Evolutionary conservation across 441 rosid genomes (phyloP), one percentile per base, ranked within the genome.

Genomic region (Gossypium gossypioides): DNA sequence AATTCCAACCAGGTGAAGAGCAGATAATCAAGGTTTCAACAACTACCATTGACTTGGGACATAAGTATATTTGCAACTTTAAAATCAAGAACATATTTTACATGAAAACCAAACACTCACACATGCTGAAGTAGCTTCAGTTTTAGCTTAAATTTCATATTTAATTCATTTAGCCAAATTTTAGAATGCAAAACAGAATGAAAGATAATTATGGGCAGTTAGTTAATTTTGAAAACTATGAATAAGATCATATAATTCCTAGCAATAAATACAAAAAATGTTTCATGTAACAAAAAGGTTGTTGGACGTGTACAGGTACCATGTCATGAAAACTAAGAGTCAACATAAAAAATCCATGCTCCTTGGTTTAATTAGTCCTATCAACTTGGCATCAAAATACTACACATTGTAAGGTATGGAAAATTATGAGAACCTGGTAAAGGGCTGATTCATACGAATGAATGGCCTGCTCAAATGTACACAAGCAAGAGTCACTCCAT

Each of bases 401-500:
- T 16, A 21, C 5, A 22, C 44, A 77, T 55, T 1, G 60, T 25
- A 16, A 52, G 74, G 71, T 13, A 50, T 22, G 24, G 42, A 68
- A 61, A 55, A 12, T 15, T 16, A 19, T 25, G 65, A 79, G 25
- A 82, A 94, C 97, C 99, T 94, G 94, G 50, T 56, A 54, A 62
- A 80, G 21, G 63, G 94, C 84, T 72, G 77, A 80, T 75, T 90
- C 91, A 67, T 75, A 84, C 61, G 97, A 88, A 75, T 74, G 77
- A 71, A 92, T 78, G 29, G 91, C 86, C 77, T 87, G 84, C 72
- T 85, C 82, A 80, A 94, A 85, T 37, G 87, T 75, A 74, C 77
- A 79, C 69, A 67, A 74, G 72, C 72, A 76, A 74, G 84, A 72
- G 64, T 86, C 96, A 78, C 82, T 79, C 99, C 99, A 94, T 51